Conservation (phyloP, 306 rosid genomes). For the Mimosa pudica region DNA sequence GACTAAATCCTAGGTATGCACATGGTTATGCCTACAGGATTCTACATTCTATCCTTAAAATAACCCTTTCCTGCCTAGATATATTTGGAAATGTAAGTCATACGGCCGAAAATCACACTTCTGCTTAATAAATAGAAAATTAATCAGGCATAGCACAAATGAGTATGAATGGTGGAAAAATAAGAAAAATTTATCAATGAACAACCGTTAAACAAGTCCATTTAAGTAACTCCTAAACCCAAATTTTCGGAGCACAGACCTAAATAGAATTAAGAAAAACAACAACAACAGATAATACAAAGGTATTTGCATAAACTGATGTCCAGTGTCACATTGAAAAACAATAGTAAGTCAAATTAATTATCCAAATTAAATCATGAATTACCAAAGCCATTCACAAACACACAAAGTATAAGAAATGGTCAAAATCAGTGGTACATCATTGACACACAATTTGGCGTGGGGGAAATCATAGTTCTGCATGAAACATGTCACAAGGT, state of each 20-base stretch:
- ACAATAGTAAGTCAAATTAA: not conserved
- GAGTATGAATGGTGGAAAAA: not conserved
- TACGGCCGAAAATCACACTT: not conserved
- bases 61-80: not conserved
- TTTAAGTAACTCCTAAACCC: not conserved
- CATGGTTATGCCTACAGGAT: not conserved
- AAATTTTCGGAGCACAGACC: not conserved
- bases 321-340: not conserved
- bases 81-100: conserved; percentile 5
- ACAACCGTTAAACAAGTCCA: not conserved
- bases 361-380: not conserved
- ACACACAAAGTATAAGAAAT: not conserved
- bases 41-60: not conserved
- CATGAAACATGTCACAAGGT: not conserved
- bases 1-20: not conserved
- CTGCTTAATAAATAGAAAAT: not conserved
- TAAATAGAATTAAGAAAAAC: not conserved
- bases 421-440: not conserved
- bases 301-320: not conserved
- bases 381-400: not conserved
- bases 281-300: not conserved
- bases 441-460: not conserved
- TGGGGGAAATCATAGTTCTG: not conserved
- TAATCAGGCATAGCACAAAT: not conserved
- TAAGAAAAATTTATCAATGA: not conserved